Base-by-base conservation (phyloP, 2,329 filamentous ascomycete genomes). In the Aspergillus felis region DNA sequence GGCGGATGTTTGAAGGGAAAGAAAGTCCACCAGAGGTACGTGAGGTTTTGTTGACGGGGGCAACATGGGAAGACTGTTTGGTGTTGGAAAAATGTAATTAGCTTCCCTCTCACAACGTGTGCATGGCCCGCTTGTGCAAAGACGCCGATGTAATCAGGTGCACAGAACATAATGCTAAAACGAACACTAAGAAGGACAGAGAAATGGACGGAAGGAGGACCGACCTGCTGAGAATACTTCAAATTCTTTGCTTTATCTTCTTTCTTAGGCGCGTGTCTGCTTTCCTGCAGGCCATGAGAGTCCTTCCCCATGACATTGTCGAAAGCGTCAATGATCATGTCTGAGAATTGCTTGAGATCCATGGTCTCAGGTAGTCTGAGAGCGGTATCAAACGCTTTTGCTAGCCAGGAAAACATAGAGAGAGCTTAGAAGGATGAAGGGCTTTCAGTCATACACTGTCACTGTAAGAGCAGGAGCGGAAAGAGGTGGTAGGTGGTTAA, bases 201-300 rank as follows among this genome's bases (percentile, higher is more conserved):
- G 35, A n/a, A 2, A 54, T 3, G 41, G 6, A 38, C 24, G n/a
- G 24, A 28, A 41, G 14, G 17, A 29, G 41, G 25, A 41, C 66
- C 56, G 72, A 86, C 85, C 74, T 87, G 84, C 74, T 87, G 84
- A 8, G 83, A 57, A 0, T 68, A 57, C 78, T 87, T 85, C 44
- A 80, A 83, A 24, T 80, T 59, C 14, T 77, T 76, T 47, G 87
- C 80, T 28, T 78, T 71, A 4, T 64, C 59, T n/a, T 66, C 46
- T 22, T 62, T 64, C 57, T 63, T 68, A 8, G 63, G 60, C 8
- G 66, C 66, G 56, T 71, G 70, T 6, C 57, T 50, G 32, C 63
- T 65, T 5, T 65, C 61, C 9, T 59, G 57, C 9, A 65, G 58
- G 22, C 53, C 44, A 12, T 57, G 51, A 22, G 61, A 51, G 3